Evolutionary conservation across 2,329 filamentous ascomycete genomes (phyloP), one percentile per base, ranked within the genome.

Genomic region (Cadophora gregata): DNA sequence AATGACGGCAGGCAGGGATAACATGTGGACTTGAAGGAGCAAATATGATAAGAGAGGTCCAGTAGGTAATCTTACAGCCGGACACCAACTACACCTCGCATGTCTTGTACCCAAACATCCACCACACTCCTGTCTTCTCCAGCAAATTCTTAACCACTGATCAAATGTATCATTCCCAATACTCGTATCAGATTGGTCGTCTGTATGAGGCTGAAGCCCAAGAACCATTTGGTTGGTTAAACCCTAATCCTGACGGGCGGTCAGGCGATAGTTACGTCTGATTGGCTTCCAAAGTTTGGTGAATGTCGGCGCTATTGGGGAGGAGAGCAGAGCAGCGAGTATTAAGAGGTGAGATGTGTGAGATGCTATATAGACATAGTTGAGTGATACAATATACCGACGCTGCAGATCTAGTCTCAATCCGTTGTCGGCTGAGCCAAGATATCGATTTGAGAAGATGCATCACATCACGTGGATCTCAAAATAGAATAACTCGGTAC

Each of bases 71-170:
- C 56, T 24, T 60, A 65, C 21, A 55, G 64, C 29, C 53, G 19
- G 60, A 36, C 53, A 56, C 42, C 59, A 47, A 58, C n/a, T 71
- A 63, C 75, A 77, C 16, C 61, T 66, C 2, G 78, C 62, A 38
- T 67, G 58, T 4, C 64, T 38, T 51, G 68, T 59, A 5, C 60
- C 69, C 9, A 87, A 77, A 74, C 85, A 88, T 10, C 75, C 73
- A 12, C 75, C 75, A 71, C 85, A 87, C 47, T 81, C 79, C 71
- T 85, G 81, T 31, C 79, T 80, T 12, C 76, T 74, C 85, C 85
- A 88, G 75, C 85, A 87, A 60, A 82, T 79, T 25, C 75, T 73
- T 29, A 86, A 76, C 68, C 83, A 81, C 14, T 79, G 78, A 31
- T 76, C 67, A 33, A 63, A 70, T 10, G 63, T 68, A 14, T 58